Conservation (phyloP, 352 stramenopile species). For the Poterioochromonas sp. region DNA sequence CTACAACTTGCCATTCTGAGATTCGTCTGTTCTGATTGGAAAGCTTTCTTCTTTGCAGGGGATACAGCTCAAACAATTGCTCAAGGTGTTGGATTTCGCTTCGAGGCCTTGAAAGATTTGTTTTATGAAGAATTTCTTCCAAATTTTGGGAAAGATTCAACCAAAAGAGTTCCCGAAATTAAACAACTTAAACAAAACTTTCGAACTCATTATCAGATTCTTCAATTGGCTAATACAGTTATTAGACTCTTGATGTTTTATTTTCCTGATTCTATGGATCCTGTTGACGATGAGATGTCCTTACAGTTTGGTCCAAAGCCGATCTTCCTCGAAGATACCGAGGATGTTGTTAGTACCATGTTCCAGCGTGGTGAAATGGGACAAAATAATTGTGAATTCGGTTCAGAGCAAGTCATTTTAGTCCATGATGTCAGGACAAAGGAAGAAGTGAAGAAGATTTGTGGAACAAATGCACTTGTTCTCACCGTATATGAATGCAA, state of each 20-base stretch:
- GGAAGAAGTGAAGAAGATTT: neutral
- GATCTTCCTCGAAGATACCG: neutral
- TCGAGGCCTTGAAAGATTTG: neutral
- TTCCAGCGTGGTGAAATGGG: too few species aligned
- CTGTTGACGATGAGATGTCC: neutral
- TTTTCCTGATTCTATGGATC: neutral
- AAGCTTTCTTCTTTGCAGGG: neutral
- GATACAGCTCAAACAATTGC: slow-evolving; percentile 20
- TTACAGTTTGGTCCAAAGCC: neutral
- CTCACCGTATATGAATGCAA: neutral
- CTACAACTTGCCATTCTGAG: neutral
- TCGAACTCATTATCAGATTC: neutral
- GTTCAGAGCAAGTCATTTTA: slow-evolving; percentile 3
- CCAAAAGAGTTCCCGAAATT: neutral
- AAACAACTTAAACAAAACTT: neutral
- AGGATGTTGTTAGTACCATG: neutral
- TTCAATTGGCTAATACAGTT: neutral
- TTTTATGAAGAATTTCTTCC: neutral
- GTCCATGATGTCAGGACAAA: neutral
- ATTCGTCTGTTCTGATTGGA: neutral
- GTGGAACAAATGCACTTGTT: neutral
- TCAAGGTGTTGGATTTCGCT: slow-evolving; percentile 8
- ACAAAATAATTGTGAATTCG: neutral
- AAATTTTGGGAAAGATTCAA: neutral
- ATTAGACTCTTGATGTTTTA: neutral